phyloP scores from a whole-genome alignment of 805 yeast genomes.

The Kodamaea kakaduensis region DNA sequence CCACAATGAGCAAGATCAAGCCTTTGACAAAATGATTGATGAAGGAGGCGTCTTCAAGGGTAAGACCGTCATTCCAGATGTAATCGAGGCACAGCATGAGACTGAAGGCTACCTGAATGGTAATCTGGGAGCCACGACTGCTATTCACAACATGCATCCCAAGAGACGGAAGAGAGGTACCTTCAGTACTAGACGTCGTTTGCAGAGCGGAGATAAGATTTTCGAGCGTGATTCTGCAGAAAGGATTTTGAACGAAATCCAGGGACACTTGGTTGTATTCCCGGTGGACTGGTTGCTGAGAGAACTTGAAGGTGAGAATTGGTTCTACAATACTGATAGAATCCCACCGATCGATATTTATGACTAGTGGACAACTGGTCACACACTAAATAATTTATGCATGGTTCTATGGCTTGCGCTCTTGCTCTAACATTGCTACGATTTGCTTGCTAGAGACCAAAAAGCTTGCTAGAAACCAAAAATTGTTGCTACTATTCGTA shows the following conservation, averaged over 20 bases:
- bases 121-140: not conserved
- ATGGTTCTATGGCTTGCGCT: no score
- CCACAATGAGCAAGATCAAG: conserved; percentile 1
- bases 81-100: not conserved
- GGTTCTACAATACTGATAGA: conserved; percentile 93
- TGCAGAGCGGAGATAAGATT: conserved; percentile 44
- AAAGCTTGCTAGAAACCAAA: no score
- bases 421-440: no score
- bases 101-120: no score
- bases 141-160: not conserved
- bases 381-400: not conserved
- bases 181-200: conserved; percentile 30
- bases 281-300: conserved; percentile 87
- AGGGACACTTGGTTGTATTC: conserved; percentile 87
- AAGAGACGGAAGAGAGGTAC: conserved; percentile 34
- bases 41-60: not conserved
- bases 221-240: conserved; percentile 77
- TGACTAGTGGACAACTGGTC: conserved; percentile 2
- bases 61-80: not conserved
- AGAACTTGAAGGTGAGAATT: conserved; percentile 86
- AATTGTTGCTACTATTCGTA: no score
- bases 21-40: not conserved
- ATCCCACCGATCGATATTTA: conserved; percentile 94
- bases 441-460: no score
- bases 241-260: conserved; percentile 61